Evolutionary conservation across 2,329 filamentous ascomycete genomes (phyloP).

Genomic region (Ophiocordyceps polyrhachis-furcata): DNA sequence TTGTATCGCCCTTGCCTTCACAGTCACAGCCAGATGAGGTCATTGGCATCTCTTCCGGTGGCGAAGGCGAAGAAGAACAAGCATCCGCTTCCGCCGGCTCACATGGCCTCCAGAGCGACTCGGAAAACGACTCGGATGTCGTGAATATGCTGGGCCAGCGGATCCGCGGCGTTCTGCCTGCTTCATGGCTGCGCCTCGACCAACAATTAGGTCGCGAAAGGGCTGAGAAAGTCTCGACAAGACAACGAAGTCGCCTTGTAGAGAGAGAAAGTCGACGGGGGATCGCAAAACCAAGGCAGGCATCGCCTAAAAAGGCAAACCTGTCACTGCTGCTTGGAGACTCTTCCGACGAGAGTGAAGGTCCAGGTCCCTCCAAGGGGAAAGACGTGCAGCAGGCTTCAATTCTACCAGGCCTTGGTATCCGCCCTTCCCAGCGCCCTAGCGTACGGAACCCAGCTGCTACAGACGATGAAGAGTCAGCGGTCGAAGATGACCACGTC

Average conservation of each 20-base stretch:
- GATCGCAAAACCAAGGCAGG: constrained; percentile 26
- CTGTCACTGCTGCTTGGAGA: constrained; percentile 25
- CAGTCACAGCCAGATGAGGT: not conserved
- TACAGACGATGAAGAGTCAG: constrained; percentile 16
- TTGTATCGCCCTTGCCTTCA: too few relatives aligned
- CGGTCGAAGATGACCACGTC: constrained; percentile 31
- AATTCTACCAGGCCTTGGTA: constrained; percentile 10
- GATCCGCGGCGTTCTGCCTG: constrained; percentile 43
- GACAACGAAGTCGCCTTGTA: constrained; percentile 13
- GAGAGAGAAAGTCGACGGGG: constrained; percentile 25
- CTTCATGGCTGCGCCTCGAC: constrained; percentile 47
- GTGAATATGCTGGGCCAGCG: constrained; percentile 22
- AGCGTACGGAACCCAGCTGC: constrained; percentile 2
- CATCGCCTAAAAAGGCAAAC: constrained; percentile 10
- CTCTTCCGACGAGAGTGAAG: constrained; percentile 23
- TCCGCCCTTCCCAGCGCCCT: constrained; percentile 3
- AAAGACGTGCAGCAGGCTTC: constrained; percentile 8
- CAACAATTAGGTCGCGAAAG: constrained; percentile 20
- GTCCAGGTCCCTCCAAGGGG: constrained; percentile 5
- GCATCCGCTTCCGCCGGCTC: constrained; percentile 1
- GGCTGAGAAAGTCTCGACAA: constrained; percentile 10
- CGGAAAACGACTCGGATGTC: constrained; percentile 22
- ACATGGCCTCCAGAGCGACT: constrained; percentile 9
- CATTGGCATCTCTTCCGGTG: constrained; percentile 9
- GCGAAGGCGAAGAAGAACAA: constrained; percentile 5